Conservation (phyloP, 495 filamentous ascomycete species). For the Pseudevernia furfuracea region DNA sequence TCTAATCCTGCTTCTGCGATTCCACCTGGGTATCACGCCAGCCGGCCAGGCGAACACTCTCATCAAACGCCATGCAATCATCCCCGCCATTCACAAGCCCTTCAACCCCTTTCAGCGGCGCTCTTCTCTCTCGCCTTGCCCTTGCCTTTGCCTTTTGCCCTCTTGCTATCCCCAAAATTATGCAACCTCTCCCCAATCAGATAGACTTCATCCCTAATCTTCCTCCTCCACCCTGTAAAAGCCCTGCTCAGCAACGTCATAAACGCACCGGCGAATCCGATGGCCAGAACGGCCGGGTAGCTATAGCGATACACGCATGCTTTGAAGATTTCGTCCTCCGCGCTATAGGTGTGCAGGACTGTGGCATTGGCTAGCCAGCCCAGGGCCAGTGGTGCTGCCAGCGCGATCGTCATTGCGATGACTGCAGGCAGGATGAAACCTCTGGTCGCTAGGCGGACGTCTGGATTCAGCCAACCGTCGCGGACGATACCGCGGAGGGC, state of each 20-base stretch:
- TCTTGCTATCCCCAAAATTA: slow-evolving; percentile 66
- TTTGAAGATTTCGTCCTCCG: slow-evolving; percentile 39
- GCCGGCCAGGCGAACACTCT: not conserved
- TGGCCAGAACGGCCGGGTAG: slow-evolving; percentile 53
- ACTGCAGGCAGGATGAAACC: slow-evolving; percentile 70
- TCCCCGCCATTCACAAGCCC: not conserved
- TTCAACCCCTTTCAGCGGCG: not conserved
- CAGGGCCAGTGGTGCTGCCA: slow-evolving; percentile 50
- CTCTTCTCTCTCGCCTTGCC: slow-evolving; percentile 3
- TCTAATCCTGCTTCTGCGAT: not conserved
- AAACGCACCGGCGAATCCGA: slow-evolving; percentile 39
- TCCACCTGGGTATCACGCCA: not conserved
- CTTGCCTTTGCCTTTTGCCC: slow-evolving; percentile 16
- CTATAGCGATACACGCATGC: slow-evolving; percentile 62
- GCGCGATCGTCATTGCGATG: slow-evolving; percentile 49
- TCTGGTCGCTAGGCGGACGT: slow-evolving; percentile 68
- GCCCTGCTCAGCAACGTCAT: slow-evolving; percentile 42
- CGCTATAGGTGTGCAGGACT: slow-evolving; percentile 31
- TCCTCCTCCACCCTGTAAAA: slow-evolving; percentile 67
- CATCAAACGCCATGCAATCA: not conserved
- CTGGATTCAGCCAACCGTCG: slow-evolving; percentile 73
- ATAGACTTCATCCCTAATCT: slow-evolving; percentile 90
- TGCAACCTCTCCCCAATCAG: slow-evolving; percentile 89
- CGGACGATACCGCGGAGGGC: slow-evolving; percentile 68
- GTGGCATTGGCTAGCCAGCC: slow-evolving; percentile 41